Percentiles rank a stretch among this genome's conserved stretches.
Conservation (phyloP, 768 basidiomycete genomes). For the Amanita exitialis region DNA sequence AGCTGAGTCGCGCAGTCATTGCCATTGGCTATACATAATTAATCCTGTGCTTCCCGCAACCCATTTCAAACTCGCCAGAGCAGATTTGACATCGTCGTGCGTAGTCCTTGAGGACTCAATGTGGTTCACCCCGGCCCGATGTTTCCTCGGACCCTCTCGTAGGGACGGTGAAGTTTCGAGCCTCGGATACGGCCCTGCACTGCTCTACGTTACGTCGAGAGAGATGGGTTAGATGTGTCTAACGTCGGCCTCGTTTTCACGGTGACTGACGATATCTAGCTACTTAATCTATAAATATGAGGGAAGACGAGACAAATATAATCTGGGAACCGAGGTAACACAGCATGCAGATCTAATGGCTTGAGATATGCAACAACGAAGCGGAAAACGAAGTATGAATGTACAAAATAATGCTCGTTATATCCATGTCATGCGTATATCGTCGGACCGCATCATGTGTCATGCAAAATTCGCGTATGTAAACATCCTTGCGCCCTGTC, state of each 20-base stretch:
- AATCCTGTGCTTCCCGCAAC: not conserved
- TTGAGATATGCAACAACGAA: too few species aligned
- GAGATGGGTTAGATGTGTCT: not conserved
- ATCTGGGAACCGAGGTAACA: too few species aligned
- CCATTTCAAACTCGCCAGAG: not conserved
- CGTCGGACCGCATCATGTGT: constrained; percentile 2
- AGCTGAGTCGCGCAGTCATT: not conserved
- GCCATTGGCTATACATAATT: not conserved
- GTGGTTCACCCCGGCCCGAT: not conserved
- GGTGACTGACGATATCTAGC: not conserved
- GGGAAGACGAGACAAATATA: not conserved
- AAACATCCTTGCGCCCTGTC: constrained; percentile 45
- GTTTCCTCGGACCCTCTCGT: not conserved
- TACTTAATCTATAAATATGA: not conserved
- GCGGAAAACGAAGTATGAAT: too few species aligned
- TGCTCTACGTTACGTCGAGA: not conserved
- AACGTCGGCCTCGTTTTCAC: not conserved
- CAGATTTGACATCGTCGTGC: not conserved
- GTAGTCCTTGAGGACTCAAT: not conserved
- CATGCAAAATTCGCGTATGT: constrained; percentile 23
- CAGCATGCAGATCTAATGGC: too few species aligned
- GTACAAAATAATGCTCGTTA: not conserved
- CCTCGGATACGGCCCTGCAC: not conserved
- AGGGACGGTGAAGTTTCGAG: not conserved
- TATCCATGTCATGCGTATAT: not conserved